Percentiles rank a stretch among this genome's conserved stretches.
phyloP scores from a whole-genome alignment of 257 asterid genomes.

The Nyctanthes arbortristis region DNA sequence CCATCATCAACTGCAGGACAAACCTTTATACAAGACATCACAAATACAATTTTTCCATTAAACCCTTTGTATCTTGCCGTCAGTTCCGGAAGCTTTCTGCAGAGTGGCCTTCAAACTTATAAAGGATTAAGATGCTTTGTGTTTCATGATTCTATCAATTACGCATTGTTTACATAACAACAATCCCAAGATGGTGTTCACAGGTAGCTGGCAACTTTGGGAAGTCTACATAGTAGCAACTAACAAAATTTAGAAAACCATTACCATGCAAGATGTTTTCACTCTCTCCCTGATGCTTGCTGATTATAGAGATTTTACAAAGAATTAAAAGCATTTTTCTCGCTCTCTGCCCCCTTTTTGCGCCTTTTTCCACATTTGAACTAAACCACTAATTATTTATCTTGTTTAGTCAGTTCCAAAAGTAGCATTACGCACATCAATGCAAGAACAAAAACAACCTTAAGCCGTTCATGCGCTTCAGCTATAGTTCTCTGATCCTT shows the following conservation, averaged over 20 bases:
- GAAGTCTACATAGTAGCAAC: constrained; percentile 6
- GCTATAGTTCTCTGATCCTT: constrained; percentile 86
- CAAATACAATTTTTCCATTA: no score
- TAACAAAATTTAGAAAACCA: constrained; percentile 15
- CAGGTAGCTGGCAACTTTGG: constrained; percentile 1
- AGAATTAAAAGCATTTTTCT: not conserved
- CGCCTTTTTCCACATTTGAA: no score
- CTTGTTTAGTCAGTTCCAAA: not conserved
- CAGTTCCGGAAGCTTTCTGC: constrained; percentile 4
- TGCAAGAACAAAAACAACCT: constrained; percentile 49
- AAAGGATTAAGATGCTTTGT: not conserved
- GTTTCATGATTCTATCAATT: not conserved
- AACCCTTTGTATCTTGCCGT: constrained; percentile 7
- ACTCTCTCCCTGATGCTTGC: not conserved
- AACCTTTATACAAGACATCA: not conserved
- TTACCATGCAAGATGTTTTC: not conserved
- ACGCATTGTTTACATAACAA: constrained; percentile 8
- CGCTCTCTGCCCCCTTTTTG: not conserved
- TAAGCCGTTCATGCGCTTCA: constrained; percentile 96
- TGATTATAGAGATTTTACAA: not conserved
- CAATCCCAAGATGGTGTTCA: not conserved
- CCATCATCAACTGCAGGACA: constrained; percentile 13
- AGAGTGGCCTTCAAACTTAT: constrained; percentile 2
- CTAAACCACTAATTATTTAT: not conserved
- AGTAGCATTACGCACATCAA: constrained; percentile 7